phyloP scores from a whole-genome alignment of 2,329 filamentous ascomycete genomes.

The Orbilia brochopaga region DNA sequence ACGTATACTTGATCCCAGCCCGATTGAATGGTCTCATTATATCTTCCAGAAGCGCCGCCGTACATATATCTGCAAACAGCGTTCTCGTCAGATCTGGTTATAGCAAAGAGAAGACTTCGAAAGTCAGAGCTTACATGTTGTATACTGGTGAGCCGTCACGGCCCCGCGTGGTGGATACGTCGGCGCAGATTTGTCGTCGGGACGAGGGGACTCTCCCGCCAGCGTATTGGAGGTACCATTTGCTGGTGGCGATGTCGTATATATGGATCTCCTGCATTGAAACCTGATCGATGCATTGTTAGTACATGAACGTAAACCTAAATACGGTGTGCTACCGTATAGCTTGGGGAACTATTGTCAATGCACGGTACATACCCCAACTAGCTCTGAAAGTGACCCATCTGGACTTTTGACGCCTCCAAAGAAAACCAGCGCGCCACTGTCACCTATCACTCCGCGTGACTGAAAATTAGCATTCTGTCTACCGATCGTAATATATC shows the following conservation, averaged over 20 bases:
- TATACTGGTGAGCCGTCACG: constrained; percentile 59
- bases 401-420: constrained; percentile 63
- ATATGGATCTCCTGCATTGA: constrained; percentile 58
- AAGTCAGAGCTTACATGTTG: constrained; percentile 71
- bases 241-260: constrained; percentile 67
- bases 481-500: not conserved
- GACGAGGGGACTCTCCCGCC: constrained; percentile 63
- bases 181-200: constrained; percentile 68
- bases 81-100: no score
- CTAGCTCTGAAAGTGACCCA: not conserved
- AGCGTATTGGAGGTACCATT: constrained; percentile 68
- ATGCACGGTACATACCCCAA: constrained; percentile 22
- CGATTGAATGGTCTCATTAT: constrained; percentile 60
- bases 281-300: constrained; percentile 2
- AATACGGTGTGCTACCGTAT: no score
- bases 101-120: no score
- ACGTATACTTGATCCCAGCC: constrained; percentile 70
- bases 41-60: constrained; percentile 61
- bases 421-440: constrained; percentile 68
- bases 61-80: constrained; percentile 68
- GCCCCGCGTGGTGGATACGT: constrained; percentile 66
- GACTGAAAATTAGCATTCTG: not conserved
- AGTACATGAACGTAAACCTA: not conserved
- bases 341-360: no score
- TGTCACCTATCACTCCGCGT: constrained; percentile 59